Percentiles rank a stretch among this genome's conserved stretches.
Conservation (phyloP, 2,329 filamentous ascomycete genomes). For the Acrocalymma vagum region DNA sequence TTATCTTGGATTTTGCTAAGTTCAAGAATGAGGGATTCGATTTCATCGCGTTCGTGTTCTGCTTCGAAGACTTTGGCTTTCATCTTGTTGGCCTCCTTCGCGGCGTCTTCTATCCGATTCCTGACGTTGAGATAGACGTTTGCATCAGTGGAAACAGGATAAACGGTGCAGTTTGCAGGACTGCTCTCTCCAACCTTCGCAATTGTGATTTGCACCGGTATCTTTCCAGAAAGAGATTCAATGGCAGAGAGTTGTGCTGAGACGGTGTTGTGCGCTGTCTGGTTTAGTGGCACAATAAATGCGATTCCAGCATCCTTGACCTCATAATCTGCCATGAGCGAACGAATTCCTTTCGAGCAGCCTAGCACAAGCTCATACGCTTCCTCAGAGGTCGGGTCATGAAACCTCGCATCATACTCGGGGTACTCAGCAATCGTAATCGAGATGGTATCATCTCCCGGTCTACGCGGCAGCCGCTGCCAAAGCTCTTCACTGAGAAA, state of each 20-base stretch:
- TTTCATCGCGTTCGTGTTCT: no score
- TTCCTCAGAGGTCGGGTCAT: slow-evolving; percentile 71
- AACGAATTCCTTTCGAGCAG: slow-evolving; percentile 74
- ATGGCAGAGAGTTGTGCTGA: slow-evolving; percentile 73
- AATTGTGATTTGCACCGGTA: slow-evolving; percentile 69
- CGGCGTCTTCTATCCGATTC: slow-evolving; percentile 80
- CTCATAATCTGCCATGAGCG: slow-evolving; percentile 74
- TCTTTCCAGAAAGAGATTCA: slow-evolving; percentile 78
- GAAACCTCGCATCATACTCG: slow-evolving; percentile 65
- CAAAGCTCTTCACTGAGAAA: slow-evolving; percentile 42
- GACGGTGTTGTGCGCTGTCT: slow-evolving; percentile 61
- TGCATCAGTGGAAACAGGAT: slow-evolving; percentile 76
- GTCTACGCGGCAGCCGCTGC: slow-evolving; percentile 79
- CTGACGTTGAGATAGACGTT: slow-evolving; percentile 82
- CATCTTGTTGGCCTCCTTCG: slow-evolving; percentile 83
- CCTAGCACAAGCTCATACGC: slow-evolving; percentile 80
- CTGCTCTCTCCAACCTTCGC: slow-evolving; percentile 65
- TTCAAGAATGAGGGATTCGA: no score
- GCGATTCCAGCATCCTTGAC: slow-evolving; percentile 66
- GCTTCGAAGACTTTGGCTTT: no score
- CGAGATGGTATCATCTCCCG: slow-evolving; percentile 70
- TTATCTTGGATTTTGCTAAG: no score
- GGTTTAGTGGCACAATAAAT: slow-evolving; percentile 74
- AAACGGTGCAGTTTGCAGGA: slow-evolving; percentile 78
- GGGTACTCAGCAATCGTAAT: slow-evolving; percentile 78